Base-by-base conservation (phyloP, 2,329 filamentous ascomycete genomes). In the Sphaerulina musiva region DNA sequence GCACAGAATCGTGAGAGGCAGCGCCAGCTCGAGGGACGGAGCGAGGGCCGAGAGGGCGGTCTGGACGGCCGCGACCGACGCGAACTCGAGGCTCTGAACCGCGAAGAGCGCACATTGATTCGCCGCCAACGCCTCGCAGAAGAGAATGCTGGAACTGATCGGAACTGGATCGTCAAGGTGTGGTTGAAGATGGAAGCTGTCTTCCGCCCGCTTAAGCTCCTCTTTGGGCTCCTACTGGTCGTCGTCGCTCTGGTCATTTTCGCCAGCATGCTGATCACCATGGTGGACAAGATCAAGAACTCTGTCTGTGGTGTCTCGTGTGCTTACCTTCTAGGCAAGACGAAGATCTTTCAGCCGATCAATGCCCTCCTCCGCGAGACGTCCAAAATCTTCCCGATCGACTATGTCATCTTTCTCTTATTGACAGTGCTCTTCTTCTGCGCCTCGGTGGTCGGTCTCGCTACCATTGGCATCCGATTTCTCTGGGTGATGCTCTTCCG, bases 221-320 rank as follows among this genome's bases (percentile, higher is more conserved):
- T 97, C 11, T 86, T 89, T 1, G 93, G 93, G 11, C 76, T 96
- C 46, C 62, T 95, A 0, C 74, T 97, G 2, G 78, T 96, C 32
- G 61, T 89, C 1, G 69, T 95, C 20, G 79, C 88, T 0, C 72
- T 95, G 11, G 62, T 95, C 41, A 80, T 95, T 62, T 95, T 89
- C 80, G 80, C 86, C 7, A 95, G 89, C 10, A 97, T 98, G 89
- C 80, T 97, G 62, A 87, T 97, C 68, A 97, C 92, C 0, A 87
- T 84, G 62, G 90, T 97, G 66, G 93, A 98, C 80, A 97, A 97
- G 75, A 89, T 90, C 36, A 91, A 87, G 71, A 96, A 97, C 75
- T 96, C 91, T 3, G 76, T 95, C 59, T 98, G 93, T 80, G 92
- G 93, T 70, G 77, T 84, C 55, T 84, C 83, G 64, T 98, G 93